Conservation (phyloP, 202 grass and related monocot genomes). For the Hordeum pubiflorum region DNA sequence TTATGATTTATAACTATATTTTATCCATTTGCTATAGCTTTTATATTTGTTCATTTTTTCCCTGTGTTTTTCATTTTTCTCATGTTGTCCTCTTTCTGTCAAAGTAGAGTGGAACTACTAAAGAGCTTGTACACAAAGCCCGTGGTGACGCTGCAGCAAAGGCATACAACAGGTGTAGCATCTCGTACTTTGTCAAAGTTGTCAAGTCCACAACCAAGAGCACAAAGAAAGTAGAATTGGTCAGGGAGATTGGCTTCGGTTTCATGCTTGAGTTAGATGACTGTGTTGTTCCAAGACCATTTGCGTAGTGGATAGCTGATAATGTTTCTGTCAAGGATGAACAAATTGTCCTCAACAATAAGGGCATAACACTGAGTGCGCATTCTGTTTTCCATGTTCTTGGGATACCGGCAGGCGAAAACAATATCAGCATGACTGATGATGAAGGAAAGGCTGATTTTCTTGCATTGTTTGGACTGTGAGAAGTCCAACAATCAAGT, state of each 20-base stretch:
- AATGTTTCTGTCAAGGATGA: not conserved
- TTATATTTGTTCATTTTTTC: too few relatives aligned
- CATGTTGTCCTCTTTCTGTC: too few relatives aligned
- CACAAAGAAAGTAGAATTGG: not conserved
- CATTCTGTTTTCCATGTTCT: not conserved
- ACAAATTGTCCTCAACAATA: not conserved
- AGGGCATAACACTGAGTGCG: not conserved
- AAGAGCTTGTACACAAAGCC: too few relatives aligned
- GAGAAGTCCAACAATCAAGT: not conserved
- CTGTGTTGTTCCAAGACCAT: not conserved
- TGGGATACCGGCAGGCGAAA: not conserved
- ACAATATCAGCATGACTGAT: not conserved
- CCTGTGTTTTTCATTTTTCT: too few relatives aligned
- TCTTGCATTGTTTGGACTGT: not conserved
- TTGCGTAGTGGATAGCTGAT: not conserved
- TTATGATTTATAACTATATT: too few relatives aligned
- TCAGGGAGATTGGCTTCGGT: not conserved
- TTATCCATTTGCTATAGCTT: too few relatives aligned
- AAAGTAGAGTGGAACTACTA: too few relatives aligned
- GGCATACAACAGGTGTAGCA: too few relatives aligned
- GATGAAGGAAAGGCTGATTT: not conserved
- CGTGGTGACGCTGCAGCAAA: too few relatives aligned
- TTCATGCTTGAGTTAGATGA: not conserved
- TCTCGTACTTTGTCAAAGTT: too few relatives aligned
- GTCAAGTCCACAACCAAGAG: too few relatives aligned